phyloP scores from a whole-genome alignment of 2,329 filamentous ascomycete genomes.

The Diaporthe nobilis region DNA sequence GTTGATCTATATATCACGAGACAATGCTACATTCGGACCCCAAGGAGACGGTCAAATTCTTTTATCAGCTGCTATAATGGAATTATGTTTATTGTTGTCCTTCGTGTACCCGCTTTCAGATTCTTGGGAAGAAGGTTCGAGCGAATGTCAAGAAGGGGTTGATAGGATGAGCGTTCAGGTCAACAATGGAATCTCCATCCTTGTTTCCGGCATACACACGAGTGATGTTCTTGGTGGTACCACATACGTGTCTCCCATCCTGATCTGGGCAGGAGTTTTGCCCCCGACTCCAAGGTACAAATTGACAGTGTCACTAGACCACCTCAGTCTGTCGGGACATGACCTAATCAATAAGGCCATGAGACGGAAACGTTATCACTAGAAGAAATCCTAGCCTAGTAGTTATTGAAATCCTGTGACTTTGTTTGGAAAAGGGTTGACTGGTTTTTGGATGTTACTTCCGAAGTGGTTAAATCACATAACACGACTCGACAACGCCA shows the following conservation, averaged over 20 bases:
- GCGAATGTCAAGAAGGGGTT: fast-evolving
- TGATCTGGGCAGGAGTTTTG: too few relatives aligned
- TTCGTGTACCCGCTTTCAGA: too few relatives aligned
- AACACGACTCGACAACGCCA: too few relatives aligned
- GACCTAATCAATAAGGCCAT: neutral
- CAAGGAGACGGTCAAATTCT: neutral
- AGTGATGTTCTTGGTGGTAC: too few relatives aligned
- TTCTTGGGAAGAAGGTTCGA: too few relatives aligned
- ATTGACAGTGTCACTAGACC: too few relatives aligned
- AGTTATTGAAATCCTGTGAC: neutral
- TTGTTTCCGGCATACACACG: too few relatives aligned
- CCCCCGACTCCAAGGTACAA: neutral
- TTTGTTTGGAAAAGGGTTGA: neutral
- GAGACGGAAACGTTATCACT: neutral
- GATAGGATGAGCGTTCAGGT: neutral
- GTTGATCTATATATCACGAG: neutral
- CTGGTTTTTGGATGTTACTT: neutral
- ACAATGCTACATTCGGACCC: neutral
- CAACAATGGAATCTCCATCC: neutral
- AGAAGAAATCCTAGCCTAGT: too few relatives aligned
- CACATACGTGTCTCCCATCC: too few relatives aligned
- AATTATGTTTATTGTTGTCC: too few relatives aligned
- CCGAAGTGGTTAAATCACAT: neutral
- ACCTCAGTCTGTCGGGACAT: neutral
- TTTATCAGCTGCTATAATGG: too few relatives aligned